Conservation (phyloP, 2,329 filamentous ascomycete species). For the Ploettnerulaceae sp. region DNA sequence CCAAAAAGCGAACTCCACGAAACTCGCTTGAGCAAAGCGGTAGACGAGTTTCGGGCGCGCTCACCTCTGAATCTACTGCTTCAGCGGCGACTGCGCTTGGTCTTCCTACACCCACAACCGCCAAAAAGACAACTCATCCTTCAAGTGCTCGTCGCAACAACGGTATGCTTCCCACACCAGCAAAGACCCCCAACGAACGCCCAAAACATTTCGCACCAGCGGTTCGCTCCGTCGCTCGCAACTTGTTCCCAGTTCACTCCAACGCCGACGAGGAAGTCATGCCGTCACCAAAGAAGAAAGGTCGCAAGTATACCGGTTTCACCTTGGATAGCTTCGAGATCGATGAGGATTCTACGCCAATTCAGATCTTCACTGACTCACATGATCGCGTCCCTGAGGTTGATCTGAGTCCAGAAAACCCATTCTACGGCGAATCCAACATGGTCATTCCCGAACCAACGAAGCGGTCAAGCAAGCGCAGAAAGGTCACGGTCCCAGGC, state of each 20-base stretch:
- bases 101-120: slow-evolving; percentile 24
- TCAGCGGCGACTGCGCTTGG: slow-evolving; percentile 37
- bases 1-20: slow-evolving; percentile 25
- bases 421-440: slow-evolving; percentile 54
- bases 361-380: slow-evolving; percentile 73
- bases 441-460: slow-evolving; percentile 39
- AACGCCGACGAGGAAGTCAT: slow-evolving; percentile 49
- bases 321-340: slow-evolving; percentile 54
- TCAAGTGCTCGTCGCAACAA: slow-evolving; percentile 22
- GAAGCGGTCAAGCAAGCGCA: slow-evolving; percentile 51
- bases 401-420: slow-evolving; percentile 64
- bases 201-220: slow-evolving; percentile 45
- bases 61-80: slow-evolving; percentile 42
- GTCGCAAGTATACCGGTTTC: slow-evolving; percentile 52
- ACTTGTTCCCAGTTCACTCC: slow-evolving; percentile 49
- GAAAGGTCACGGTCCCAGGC: slow-evolving; percentile 46
- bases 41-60: slow-evolving; percentile 43
- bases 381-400: slow-evolving; percentile 70
- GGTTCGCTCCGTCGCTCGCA: slow-evolving; percentile 53
- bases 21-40: slow-evolving; percentile 38
- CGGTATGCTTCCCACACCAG: slow-evolving; percentile 69
- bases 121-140: slow-evolving; percentile 23
- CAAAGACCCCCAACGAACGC: slow-evolving; percentile 66
- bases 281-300: slow-evolving; percentile 54
- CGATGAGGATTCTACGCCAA: slow-evolving; percentile 50